Percentiles rank a stretch among this genome's conserved stretches.
phyloP scores from a whole-genome alignment of 805 yeast genomes.

The Starmerella sirachaensis region DNA sequence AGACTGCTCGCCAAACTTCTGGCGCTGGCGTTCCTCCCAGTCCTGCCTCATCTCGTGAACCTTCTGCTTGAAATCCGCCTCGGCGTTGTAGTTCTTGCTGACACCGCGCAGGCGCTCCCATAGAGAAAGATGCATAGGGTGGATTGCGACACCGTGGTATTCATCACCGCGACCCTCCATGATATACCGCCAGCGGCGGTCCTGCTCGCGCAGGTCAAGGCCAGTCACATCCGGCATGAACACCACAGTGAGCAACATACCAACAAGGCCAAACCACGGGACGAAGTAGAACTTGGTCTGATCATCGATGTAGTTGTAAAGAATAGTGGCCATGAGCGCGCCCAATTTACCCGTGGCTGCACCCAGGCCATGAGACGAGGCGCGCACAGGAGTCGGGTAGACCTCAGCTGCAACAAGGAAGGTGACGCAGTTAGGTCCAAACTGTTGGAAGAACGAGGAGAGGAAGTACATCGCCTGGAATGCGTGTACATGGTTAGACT shows the following conservation, averaged over 20 bases:
- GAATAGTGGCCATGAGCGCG: slow-evolving; percentile 43
- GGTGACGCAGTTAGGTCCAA: slow-evolving; percentile 55
- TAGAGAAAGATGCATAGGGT: slow-evolving; percentile 28
- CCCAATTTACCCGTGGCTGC: slow-evolving; percentile 58
- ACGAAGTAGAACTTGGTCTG: slow-evolving; percentile 30
- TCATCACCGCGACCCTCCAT: slow-evolving; percentile 28
- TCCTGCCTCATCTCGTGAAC: slow-evolving; percentile 30
- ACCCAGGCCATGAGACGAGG: slow-evolving; percentile 54
- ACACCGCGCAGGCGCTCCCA: slow-evolving; percentile 30
- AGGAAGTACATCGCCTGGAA: slow-evolving; percentile 48
- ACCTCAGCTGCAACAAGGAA: slow-evolving; percentile 53
- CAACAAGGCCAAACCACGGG: slow-evolving; percentile 32
- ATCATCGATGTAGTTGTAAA: slow-evolving; percentile 29
- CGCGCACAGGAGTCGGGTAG: slow-evolving; percentile 55
- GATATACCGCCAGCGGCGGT: slow-evolving; percentile 30
- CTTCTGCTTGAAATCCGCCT: slow-evolving; percentile 30
- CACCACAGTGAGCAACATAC: slow-evolving; percentile 28
- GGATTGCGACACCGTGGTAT: slow-evolving; percentile 32
- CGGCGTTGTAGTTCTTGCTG: slow-evolving; percentile 30
- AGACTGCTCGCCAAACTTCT: slow-evolving; percentile 22
- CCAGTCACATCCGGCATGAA: slow-evolving; percentile 32
- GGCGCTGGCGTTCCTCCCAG: slow-evolving; percentile 29
- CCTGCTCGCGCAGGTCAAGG: slow-evolving; percentile 30
- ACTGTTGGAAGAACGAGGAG: slow-evolving; percentile 53
- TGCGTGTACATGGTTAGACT: slow-evolving; percentile 22